phyloP scores from a whole-genome alignment of 495 filamentous ascomycete genomes.

The Xylaria curta region DNA sequence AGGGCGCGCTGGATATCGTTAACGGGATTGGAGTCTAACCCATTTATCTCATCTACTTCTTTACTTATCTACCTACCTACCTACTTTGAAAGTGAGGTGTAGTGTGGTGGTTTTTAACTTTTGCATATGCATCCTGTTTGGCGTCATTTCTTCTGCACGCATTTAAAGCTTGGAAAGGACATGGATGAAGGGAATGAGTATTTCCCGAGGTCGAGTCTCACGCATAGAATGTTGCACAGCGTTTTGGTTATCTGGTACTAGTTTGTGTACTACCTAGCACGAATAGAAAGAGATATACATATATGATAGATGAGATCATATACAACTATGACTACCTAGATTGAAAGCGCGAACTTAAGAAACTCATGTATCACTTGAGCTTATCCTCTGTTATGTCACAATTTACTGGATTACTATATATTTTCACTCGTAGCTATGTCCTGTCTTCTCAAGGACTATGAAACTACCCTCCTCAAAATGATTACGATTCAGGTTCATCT shows the following conservation, averaged over 20 bases:
- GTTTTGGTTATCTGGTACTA: background rate
- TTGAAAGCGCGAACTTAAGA: background rate
- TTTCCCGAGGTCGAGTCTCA: no score
- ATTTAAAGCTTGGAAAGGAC: background rate
- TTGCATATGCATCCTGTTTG: background rate
- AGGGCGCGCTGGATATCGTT: constrained; percentile 73
- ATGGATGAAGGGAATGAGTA: background rate
- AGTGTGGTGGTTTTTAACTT: background rate
- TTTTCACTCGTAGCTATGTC: background rate
- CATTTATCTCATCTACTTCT: no score
- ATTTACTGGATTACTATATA: background rate
- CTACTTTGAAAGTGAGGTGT: background rate
- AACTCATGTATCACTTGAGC: background rate
- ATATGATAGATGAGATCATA: background rate
- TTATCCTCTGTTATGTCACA: background rate
- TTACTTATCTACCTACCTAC: no score
- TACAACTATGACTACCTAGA: background rate
- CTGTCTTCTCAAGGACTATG: background rate
- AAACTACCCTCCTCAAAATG: background rate
- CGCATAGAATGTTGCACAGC: constrained; percentile 1
- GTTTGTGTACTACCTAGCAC: background rate
- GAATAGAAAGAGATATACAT: background rate
- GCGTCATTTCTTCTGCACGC: background rate
- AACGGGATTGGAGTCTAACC: constrained; percentile 49
- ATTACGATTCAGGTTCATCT: background rate